phyloP scores from a whole-genome alignment of 2,329 filamentous ascomycete species.

The Paecilomyces sp. region DNA sequence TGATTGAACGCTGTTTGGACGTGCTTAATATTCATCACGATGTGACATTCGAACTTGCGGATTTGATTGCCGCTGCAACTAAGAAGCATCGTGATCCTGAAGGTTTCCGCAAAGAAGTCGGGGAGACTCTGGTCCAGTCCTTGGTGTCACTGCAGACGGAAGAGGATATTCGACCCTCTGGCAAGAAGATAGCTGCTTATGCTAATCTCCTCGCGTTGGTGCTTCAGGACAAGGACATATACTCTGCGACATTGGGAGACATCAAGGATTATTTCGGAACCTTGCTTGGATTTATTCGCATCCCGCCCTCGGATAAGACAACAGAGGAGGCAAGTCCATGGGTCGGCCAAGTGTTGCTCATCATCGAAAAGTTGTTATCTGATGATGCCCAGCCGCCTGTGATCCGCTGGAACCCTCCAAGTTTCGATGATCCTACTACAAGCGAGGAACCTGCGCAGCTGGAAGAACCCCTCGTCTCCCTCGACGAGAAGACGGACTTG shows the following conservation, averaged over 20 bases:
- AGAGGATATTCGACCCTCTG: conserved; percentile 47
- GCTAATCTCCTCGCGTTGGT: conserved; percentile 86
- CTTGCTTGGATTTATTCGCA: conserved; percentile 71
- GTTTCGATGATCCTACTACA: conserved; percentile 37
- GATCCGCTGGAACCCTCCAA: conserved; percentile 61
- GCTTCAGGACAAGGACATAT: conserved; percentile 75
- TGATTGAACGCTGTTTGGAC: conserved; percentile 87
- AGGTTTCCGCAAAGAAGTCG: conserved; percentile 63
- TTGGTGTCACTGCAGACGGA: conserved; percentile 62
- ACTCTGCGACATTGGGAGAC: conserved; percentile 64
- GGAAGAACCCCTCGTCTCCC: conserved; percentile 56
- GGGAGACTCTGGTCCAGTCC: conserved; percentile 74
- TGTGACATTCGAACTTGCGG: conserved; percentile 83
- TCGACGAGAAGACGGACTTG: conserved; percentile 61
- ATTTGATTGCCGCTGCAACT: conserved; percentile 70
- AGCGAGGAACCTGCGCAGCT: conserved; percentile 50
- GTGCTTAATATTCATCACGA: conserved; percentile 81
- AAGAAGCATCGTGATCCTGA: conserved; percentile 53
- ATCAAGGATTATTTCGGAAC: conserved; percentile 70
- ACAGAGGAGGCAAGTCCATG: conserved; percentile 79
- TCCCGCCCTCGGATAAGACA: conserved; percentile 52
- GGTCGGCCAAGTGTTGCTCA: conserved; percentile 83
- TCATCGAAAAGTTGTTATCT: conserved; percentile 83
- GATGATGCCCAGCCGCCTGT: conserved; percentile 77
- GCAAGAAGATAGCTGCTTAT: conserved; percentile 77